Percentiles rank a stretch among this genome's conserved stretches.
These are phyloP conservation scores for Spinellus fusiger DNA, from an alignment of 192 early-diverging fungal genomes.

Conservation along the genomic window DNA sequence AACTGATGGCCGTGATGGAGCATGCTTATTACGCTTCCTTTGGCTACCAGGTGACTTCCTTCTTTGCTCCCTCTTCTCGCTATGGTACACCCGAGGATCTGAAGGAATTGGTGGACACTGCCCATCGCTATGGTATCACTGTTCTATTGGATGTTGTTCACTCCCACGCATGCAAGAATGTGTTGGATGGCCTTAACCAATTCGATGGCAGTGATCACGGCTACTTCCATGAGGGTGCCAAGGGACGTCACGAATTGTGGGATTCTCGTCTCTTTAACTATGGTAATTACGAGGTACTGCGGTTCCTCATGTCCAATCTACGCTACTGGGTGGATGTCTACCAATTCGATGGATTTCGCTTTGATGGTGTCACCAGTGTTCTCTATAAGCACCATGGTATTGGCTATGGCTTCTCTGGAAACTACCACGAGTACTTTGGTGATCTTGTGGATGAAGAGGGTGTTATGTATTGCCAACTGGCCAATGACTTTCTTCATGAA, in stretches of 20 bases:
- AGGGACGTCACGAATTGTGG: conserved; percentile 90
- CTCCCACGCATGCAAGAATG: conserved; percentile 94
- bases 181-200: conserved; percentile 88
- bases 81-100: conserved; percentile 94
- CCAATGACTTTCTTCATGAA: conserved; percentile 78
- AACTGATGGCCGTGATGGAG: conserved; percentile 95
- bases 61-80: conserved; percentile 89
- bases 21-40: conserved; percentile 98
- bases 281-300: conserved; percentile 80
- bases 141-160: conserved; percentile 95
- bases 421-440: conserved; percentile 93
- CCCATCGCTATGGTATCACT: conserved; percentile 81
- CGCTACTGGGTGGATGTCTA: conserved; percentile 91
- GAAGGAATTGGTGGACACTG: conserved; percentile 85
- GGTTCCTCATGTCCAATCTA: conserved; percentile 93
- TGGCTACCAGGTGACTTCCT: conserved; percentile 97
- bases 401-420: conserved; percentile 85
- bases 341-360: conserved; percentile 94
- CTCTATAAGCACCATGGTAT: conserved; percentile 96
- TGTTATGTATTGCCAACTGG: conserved; percentile 86
- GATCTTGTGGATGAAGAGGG: conserved; percentile 79
- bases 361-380: conserved; percentile 97
- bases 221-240: conserved; percentile 88
- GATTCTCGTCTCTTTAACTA: conserved; percentile 95
- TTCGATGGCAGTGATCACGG: conserved; percentile 96